Percentiles rank a stretch among this genome's conserved stretches.
phyloP scores from a whole-genome alignment of 257 asterid genomes.

The Phtheirospermum japonicum region DNA sequence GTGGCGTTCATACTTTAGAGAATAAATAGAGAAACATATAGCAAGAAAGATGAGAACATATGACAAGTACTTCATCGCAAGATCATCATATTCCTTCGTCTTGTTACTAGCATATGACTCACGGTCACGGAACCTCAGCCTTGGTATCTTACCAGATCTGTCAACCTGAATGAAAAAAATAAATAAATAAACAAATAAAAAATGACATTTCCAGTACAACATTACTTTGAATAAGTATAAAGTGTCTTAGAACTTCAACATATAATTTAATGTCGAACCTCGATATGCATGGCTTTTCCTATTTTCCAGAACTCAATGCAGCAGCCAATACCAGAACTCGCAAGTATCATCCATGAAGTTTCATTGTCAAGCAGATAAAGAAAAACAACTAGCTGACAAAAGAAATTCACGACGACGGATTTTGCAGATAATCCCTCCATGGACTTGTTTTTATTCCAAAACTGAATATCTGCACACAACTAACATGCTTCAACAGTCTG shows the following conservation, averaged over 20 bases:
- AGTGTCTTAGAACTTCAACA: slow-evolving; percentile 13
- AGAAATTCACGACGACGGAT: slow-evolving; percentile 85
- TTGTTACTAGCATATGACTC: slow-evolving; percentile 92
- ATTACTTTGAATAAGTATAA: neutral
- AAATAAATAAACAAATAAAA: neutral
- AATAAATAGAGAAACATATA: slow-evolving; percentile 75
- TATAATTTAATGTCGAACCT: slow-evolving; percentile 45
- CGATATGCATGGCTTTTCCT: slow-evolving; percentile 99
- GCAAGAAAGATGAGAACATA: slow-evolving; percentile 81
- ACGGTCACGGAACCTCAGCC: slow-evolving; percentile 89
- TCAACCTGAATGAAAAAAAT: slow-evolving; percentile 52
- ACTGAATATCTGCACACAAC: slow-evolving; percentile 77
- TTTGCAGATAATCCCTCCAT: slow-evolving; percentile 98
- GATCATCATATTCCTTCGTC: slow-evolving; percentile 97
- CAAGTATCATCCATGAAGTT: slow-evolving; percentile 99
- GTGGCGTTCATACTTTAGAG: slow-evolving; percentile 90
- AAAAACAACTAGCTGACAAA: slow-evolving; percentile 86
- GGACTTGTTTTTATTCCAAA: slow-evolving; percentile 98
- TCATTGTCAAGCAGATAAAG: slow-evolving; percentile 96
- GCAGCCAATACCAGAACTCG: slow-evolving; percentile 97
- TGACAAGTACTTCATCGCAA: slow-evolving; percentile 96
- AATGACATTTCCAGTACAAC: slow-evolving; percentile 14
- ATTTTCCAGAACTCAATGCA: slow-evolving; percentile 99
- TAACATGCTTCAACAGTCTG: slow-evolving; percentile 13
- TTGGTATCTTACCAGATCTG: slow-evolving; percentile 90